Evolutionary conservation across 164 flowering plant genomes (phyloP).

Genomic region (Liriodendron chinense): DNA sequence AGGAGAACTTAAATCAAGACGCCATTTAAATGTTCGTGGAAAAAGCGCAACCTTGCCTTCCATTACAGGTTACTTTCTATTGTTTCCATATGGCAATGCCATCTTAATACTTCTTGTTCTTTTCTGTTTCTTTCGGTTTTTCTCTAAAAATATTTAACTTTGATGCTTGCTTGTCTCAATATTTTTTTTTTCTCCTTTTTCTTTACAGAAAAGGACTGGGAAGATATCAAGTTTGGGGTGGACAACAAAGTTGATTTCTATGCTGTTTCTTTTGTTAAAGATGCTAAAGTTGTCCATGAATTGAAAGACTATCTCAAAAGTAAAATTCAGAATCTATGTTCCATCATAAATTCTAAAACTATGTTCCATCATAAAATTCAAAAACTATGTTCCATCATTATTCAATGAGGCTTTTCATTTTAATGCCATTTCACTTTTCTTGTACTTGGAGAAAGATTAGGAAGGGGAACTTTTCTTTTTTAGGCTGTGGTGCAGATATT

Average conservation of each 20-base stretch:
- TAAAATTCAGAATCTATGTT: constrained; percentile 22
- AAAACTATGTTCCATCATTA: neutral
- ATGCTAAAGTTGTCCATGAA: constrained; percentile 91
- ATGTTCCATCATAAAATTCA: constrained; percentile 22
- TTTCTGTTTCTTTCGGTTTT: neutral
- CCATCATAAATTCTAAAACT: constrained; percentile 17
- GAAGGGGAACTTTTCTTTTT: constrained; percentile 1
- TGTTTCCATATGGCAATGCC: neutral
- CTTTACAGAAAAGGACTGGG: constrained; percentile 94
- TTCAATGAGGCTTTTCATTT: neutral
- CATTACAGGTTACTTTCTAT: constrained; percentile 71
- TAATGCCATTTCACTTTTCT: neutral
- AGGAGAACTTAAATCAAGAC: constrained; percentile 93
- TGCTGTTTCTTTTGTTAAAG: constrained; percentile 99
- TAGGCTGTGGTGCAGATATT: constrained; percentile 82
- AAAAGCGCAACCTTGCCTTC: constrained; percentile 96
- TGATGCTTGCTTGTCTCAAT: neutral
- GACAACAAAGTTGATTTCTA: constrained; percentile 92
- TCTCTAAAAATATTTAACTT: neutral
- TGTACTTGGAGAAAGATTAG: constrained; percentile 3
- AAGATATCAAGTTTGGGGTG: constrained; percentile 99
- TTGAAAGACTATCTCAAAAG: constrained; percentile 90
- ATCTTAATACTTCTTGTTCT: neutral
- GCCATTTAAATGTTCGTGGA: constrained; percentile 96
- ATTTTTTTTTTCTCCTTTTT: neutral